Percentiles rank a stretch among this genome's conserved stretches.
Conservation (phyloP, 805 yeast genomes). For the Kodamaea laetipori region DNA sequence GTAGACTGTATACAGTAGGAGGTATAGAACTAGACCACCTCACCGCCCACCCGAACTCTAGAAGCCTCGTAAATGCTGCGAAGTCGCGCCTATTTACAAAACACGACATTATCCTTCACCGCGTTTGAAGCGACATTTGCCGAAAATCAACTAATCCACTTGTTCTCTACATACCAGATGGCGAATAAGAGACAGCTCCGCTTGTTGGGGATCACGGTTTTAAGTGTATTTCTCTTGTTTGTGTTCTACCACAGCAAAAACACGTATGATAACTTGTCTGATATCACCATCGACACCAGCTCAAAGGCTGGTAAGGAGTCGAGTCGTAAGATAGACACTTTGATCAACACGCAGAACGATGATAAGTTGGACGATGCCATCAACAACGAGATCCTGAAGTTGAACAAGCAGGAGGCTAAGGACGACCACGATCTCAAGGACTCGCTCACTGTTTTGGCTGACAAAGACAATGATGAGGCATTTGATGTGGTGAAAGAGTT, state of each 20-base stretch:
- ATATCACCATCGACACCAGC: background rate
- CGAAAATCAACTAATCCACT: background rate
- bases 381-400: constrained; percentile 36
- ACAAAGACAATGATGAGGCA: constrained; percentile 12
- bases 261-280: constrained; percentile 1
- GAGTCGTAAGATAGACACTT: constrained; percentile 18
- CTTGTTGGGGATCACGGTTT: constrained; percentile 9
- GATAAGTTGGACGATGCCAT: constrained; percentile 43
- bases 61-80: too few species aligned
- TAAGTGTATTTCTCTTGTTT: constrained; percentile 8
- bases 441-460: constrained; percentile 13
- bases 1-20: too few species aligned
- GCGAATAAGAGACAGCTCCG: constrained; percentile 11
- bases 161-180: background rate
- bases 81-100: background rate
- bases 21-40: too few species aligned
- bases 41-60: too few species aligned
- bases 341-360: constrained; percentile 38
- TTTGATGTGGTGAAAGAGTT: constrained; percentile 47
- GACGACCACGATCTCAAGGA: constrained; percentile 13
- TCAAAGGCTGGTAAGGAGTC: constrained; percentile 1
- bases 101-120: background rate
- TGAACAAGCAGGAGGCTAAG: constrained; percentile 11
- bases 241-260: constrained; percentile 3
- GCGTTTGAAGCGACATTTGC: background rate